Evolutionary conservation across 345 rosid genomes (phyloP), one percentile per base, ranked within the genome.

Genomic region (Populus euphratica): DNA sequence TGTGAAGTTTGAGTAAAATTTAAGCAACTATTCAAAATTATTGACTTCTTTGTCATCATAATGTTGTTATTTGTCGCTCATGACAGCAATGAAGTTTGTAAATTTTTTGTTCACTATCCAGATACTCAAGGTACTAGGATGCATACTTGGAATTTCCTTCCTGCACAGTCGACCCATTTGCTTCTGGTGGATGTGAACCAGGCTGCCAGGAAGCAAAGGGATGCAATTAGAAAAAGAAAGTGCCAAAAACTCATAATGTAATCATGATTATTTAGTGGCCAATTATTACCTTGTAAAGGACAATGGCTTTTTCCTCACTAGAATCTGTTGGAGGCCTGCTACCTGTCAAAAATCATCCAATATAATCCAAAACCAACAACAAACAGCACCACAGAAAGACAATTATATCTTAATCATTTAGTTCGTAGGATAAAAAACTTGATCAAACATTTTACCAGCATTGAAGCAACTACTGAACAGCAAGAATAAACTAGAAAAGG

Each of bases 251-350:
- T 8, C 23, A 67, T 35, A 47, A 66, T 43, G 52, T 63, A 27
- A 76, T 61, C 63, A 76, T 74, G 59, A 66, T 23, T 56, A 69
- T 49, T 71, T 68, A 39, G 67, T 14, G 72, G 7, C 68, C 61
- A 73, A 82, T 82, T 61, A 96, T 82, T 67, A 96, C 99, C 84
- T 88, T 83, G 83, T 90, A 96, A 78, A 96, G 90, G 78, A 93
- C 94, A 77, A 96, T 90, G 74, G 99, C 98, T 87, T 90, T 96
- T 86, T 93, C 96, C 76, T 92, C 96, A 16, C 63, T 85, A 67
- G 85, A 72, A 68, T 88, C 88, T 74, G 77, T 76, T 50, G 83
- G 68, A 69, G 86, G 78, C 81, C 79, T 86, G 75, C 77, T 80
- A 54, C 92, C 97, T 93, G 90, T 78, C 69, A 74, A 87, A 81